Conservation (phyloP, 1,284 basidiomycete species). For the Rhizoctonia solani region DNA sequence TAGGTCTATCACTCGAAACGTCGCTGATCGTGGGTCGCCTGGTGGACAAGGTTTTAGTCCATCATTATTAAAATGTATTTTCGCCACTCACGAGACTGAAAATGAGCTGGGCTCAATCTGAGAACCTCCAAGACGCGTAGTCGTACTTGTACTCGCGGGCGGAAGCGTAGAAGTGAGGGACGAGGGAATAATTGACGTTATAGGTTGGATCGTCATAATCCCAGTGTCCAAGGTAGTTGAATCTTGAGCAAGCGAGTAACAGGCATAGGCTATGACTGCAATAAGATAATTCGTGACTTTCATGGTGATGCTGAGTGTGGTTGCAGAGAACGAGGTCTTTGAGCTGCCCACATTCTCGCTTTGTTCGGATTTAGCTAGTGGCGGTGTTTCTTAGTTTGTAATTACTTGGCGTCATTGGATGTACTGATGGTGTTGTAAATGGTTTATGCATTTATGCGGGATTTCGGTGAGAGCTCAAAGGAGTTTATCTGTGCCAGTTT, state of each 20-base stretch:
- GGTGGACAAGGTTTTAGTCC: no score
- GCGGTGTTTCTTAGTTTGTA: neutral
- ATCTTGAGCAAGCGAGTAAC: neutral
- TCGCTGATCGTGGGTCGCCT: constrained; percentile 24
- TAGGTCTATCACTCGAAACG: constrained; percentile 23
- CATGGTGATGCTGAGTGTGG: neutral
- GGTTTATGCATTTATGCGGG: neutral
- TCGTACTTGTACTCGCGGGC: neutral
- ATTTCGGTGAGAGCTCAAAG: no score
- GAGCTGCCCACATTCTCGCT: neutral
- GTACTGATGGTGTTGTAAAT: neutral
- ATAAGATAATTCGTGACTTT: neutral
- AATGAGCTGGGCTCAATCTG: constrained; percentile 15
- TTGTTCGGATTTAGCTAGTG: neutral
- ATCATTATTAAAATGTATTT: neutral
- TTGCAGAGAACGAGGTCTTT: neutral
- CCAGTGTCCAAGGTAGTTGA: neutral
- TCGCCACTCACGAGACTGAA: neutral
- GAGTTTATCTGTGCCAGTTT: no score
- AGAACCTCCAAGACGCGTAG: constrained; percentile 21
- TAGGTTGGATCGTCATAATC: constrained; percentile 24
- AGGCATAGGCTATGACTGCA: neutral
- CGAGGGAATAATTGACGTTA: constrained; percentile 29
- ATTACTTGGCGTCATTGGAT: neutral
- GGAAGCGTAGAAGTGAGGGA: neutral